A percentile compares a stretch with the other conserved stretches of the same genome.
These are phyloP conservation scores for Pseudogymnoascus sp. DNA, from an alignment of 2,329 filamentous ascomycete species.

Conservation along the genomic window DNA sequence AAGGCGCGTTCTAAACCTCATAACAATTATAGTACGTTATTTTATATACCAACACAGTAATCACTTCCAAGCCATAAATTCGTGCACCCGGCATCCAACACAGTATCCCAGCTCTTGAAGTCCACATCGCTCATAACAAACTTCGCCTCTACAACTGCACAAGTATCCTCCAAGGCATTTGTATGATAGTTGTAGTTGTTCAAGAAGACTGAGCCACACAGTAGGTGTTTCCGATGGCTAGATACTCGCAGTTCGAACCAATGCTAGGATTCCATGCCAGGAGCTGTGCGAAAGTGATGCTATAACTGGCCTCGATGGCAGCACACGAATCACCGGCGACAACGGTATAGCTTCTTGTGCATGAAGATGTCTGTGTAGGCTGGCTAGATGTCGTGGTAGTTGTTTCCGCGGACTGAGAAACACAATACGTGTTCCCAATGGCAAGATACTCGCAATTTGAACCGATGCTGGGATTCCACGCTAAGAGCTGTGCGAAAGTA, in stretches of 20 bases:
- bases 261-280: conserved; percentile 20
- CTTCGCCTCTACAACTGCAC: neutral
- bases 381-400: conserved; percentile 16
- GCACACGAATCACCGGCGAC: conserved; percentile 20
- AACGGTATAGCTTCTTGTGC: conserved; percentile 26
- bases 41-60: neutral
- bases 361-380: conserved; percentile 24
- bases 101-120: neutral
- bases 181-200: conserved; percentile 9
- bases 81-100: neutral
- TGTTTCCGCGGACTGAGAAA: conserved; percentile 9
- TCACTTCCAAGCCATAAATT: neutral
- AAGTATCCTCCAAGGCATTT: neutral
- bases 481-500: neutral
- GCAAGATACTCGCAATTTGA: conserved; percentile 24
- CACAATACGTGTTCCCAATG: conserved; percentile 22
- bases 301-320: conserved; percentile 18
- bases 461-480: conserved; percentile 24
- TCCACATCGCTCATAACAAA: neutral
- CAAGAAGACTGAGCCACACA: conserved; percentile 17
- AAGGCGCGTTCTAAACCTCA: neutral
- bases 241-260: conserved; percentile 15
- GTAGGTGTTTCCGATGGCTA: conserved; percentile 21
- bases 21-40: neutral
- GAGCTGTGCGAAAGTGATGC: conserved; percentile 22